A percentile compares a stretch with the other conserved stretches of the same genome.
Conservation (phyloP, 176 grass and related monocot genomes). For the Luzula sylvatica region DNA sequence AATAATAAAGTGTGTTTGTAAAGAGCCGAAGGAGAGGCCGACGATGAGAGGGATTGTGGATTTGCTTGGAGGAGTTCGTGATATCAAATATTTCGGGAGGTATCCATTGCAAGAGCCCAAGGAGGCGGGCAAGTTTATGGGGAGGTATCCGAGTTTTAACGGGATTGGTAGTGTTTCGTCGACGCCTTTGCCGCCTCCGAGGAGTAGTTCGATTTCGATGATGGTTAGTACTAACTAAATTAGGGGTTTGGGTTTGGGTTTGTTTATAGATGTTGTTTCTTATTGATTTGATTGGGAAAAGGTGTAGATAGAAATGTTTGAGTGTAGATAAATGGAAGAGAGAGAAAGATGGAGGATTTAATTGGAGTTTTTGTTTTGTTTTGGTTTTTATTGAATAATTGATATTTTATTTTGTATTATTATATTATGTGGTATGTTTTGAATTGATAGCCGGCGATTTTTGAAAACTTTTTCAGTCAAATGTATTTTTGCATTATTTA, state of each 20-base stretch:
- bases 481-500: no score
- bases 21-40: conserved; percentile 74
- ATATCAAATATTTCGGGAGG: conserved; percentile 66
- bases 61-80: conserved; percentile 45
- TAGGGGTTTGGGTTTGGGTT: conserved; percentile 13
- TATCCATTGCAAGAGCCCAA: conserved; percentile 90
- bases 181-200: conserved; percentile 40
- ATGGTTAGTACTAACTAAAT: conserved; percentile 29
- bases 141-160: conserved; percentile 79
- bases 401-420: no score
- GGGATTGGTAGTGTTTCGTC: conserved; percentile 59
- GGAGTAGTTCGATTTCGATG: conserved; percentile 41
- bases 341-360: not conserved
- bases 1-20: conserved; percentile 70
- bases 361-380: conserved; percentile 3
- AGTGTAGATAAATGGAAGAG: conserved; percentile 53
- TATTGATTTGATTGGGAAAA: conserved; percentile 11
- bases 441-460: no score
- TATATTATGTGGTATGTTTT: no score
- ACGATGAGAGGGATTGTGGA: conserved; percentile 81
- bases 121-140: conserved; percentile 81
- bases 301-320: conserved; percentile 52
- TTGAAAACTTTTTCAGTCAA: no score
- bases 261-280: no score
- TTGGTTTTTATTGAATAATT: no score